Percentiles rank a stretch among this genome's conserved stretches.
These are phyloP conservation scores for Populus hybrid DNA, from an alignment of 441 rosid genomes.

Conservation along the genomic window DNA sequence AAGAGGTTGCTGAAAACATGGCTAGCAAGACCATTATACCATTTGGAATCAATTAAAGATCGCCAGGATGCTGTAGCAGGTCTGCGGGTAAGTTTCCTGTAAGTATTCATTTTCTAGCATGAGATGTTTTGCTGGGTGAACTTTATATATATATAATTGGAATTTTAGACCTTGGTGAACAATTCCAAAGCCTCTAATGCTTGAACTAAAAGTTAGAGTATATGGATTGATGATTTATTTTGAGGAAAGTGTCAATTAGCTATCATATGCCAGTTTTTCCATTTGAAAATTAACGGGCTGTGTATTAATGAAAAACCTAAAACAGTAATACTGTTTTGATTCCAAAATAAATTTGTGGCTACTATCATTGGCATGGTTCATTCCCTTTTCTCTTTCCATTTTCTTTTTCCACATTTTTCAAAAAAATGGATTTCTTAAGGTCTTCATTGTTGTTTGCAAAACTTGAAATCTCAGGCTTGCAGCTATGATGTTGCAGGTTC, in stretches of 20 bases:
- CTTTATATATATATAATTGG: not conserved
- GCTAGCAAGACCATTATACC: conserved; percentile 92
- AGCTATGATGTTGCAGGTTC: not conserved
- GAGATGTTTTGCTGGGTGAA: not conserved
- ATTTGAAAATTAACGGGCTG: not conserved
- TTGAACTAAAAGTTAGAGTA: not conserved
- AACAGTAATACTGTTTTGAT: not conserved
- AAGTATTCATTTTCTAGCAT: not conserved
- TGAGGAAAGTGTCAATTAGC: not conserved
- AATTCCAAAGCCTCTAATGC: not conserved
- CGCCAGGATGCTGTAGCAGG: conserved; percentile 95
- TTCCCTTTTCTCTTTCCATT: not conserved
- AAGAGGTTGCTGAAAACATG: conserved; percentile 90
- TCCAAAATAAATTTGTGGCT: not conserved
- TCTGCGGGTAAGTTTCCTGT: conserved; percentile 54
- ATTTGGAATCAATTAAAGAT: conserved; percentile 63
- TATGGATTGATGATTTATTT: not conserved
- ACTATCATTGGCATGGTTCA: not conserved
- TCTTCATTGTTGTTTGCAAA: too few relatives aligned
- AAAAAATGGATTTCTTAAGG: not conserved
- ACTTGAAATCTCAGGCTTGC: not conserved
- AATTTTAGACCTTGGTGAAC: not conserved
- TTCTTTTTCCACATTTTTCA: not conserved
- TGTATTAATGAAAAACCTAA: not conserved
- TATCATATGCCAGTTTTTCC: not conserved